A percentile compares a stretch with the other conserved stretches of the same genome.
Conservation (phyloP, 148 eudicot genomes). For the Spergularia bocconei region DNA sequence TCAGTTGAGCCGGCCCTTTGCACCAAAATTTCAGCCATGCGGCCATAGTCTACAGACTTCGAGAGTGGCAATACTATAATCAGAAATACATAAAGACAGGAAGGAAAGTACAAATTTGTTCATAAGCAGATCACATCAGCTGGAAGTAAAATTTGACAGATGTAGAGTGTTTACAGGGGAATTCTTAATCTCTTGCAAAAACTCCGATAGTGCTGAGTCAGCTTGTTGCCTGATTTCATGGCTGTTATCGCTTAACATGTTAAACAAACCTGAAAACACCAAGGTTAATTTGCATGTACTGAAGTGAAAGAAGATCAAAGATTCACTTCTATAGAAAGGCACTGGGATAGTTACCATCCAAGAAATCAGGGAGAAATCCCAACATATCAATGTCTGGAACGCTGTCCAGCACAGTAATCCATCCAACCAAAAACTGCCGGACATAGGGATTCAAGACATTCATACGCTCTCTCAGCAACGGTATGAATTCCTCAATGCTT, state of each 20-base stretch:
- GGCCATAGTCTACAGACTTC: slow-evolving; percentile 99
- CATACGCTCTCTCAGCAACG: slow-evolving; percentile 97
- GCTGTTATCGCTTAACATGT: slow-evolving; percentile 94
- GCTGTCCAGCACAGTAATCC: slow-evolving; percentile 98
- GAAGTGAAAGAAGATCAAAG: slow-evolving; percentile 2
- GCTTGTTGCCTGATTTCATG: slow-evolving; percentile 99
- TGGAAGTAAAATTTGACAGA: neutral
- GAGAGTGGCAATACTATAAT: slow-evolving; percentile 35
- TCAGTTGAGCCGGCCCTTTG: slow-evolving; percentile 87
- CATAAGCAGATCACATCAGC: neutral
- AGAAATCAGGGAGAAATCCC: slow-evolving; percentile 99
- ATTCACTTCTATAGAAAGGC: neutral
- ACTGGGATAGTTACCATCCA: slow-evolving; percentile 63
- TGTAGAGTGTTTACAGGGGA: slow-evolving; percentile 71
- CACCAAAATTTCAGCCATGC: slow-evolving; percentile 98
- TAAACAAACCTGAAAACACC: slow-evolving; percentile 74
- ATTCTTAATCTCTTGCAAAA: slow-evolving; percentile 94
- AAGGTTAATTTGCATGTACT: slow-evolving; percentile 16
- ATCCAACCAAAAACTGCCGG: slow-evolving; percentile 97
- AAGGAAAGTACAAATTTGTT: neutral
- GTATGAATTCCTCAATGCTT: slow-evolving; percentile 99
- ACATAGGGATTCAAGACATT: slow-evolving; percentile 92
- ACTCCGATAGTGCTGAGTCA: slow-evolving; percentile 94
- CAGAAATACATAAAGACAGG: slow-evolving; percentile 27
- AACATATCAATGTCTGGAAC: slow-evolving; percentile 98